Evolutionary conservation across 1,284 basidiomycete species (phyloP).

Genomic region (Kalmanozyma brasiliensis): DNA sequence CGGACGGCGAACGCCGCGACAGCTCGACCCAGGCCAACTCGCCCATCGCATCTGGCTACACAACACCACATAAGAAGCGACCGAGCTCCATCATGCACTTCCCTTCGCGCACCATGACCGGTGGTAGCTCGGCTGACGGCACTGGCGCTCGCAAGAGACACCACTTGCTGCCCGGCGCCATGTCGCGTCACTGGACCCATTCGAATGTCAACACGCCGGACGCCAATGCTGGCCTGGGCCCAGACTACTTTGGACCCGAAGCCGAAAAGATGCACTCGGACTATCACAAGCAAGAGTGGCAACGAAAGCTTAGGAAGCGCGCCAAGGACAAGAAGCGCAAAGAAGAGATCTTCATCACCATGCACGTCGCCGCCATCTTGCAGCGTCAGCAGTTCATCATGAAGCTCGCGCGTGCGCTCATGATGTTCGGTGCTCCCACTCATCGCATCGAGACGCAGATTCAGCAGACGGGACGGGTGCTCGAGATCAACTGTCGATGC

Average conservation of each 20-base stretch:
- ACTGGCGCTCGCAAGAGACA: conserved; percentile 19
- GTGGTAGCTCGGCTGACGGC: conserved; percentile 36
- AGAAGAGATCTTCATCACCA: conserved; percentile 75
- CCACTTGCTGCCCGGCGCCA: conserved; percentile 24
- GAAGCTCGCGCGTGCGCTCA: conserved; percentile 86
- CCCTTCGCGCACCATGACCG: conserved; percentile 40
- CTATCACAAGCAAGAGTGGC: conserved; percentile 60
- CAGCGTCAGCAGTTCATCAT: conserved; percentile 88
- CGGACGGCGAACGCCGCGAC: conserved; percentile 23
- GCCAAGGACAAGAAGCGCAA: conserved; percentile 62
- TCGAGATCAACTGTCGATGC: conserved; percentile 84
- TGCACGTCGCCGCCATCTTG: conserved; percentile 86
- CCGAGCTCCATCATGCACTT: conserved; percentile 47
- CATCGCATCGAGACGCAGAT: conserved; percentile 89
- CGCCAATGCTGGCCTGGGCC: conserved; percentile 24
- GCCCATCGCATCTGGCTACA: conserved; percentile 27
- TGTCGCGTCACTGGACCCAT: conserved; percentile 46
- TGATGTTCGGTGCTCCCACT: conserved; percentile 94
- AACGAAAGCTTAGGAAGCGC: conserved; percentile 62
- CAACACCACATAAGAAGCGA: conserved; percentile 46
- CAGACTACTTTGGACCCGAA: conserved; percentile 59
- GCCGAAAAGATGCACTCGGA: conserved; percentile 45
- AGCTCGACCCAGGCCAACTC: conserved; percentile 47
- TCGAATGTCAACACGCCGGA: conserved; percentile 59
- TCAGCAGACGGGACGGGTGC: conserved; percentile 82